Evolutionary conservation across 768 basidiomycete species (phyloP), one percentile per base, ranked within the genome.

Genomic region (Xerocomellus amylosporus): DNA sequence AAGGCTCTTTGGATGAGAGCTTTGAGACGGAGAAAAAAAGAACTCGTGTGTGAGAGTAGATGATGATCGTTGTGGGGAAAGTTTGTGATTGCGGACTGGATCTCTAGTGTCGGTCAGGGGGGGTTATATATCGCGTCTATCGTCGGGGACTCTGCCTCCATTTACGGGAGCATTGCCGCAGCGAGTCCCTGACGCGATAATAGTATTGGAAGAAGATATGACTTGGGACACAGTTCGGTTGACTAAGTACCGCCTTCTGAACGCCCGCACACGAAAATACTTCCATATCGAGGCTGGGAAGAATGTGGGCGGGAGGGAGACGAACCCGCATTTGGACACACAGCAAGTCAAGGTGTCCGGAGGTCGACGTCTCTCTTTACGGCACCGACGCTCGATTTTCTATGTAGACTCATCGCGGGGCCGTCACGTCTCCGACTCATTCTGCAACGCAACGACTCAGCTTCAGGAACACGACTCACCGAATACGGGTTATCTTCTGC

Each of bases 121-220:
- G 39, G 49, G 50, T 28, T 64, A 64, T 67, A 65, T 64, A 59
- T 14, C 34, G 37, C 10, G 37, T 39, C 30, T 57, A 45, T 49
- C 55, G 64, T 64, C 60, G 58, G 57, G 65, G 57, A 53, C 63
- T 63, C 68, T 55, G 68, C 67, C 68, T 62, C 60, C 56, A 45
- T 49, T 31, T 51, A 63, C 50, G 51, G n/a, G 58, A 17, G 65
- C 67, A 69, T 63, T 60, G 68, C 67, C 66, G 64, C 58, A 12
- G n/a, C n/a, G n/a, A n/a, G 64, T 49, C 38, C 56, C 62, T 58
- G 53, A 41, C 28, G 36, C 33, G 28, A 19, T 13, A 49, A n/a
- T n/a, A n/a, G n/a, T n/a, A 17, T 20, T 31, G 34, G 37, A n/a
- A n/a, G 15, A 55, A 41, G 37, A 38, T 31, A 46, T 48, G 63